Conservation (phyloP, 495 filamentous ascomycete species). For the Daldinia caldariorum region DNA sequence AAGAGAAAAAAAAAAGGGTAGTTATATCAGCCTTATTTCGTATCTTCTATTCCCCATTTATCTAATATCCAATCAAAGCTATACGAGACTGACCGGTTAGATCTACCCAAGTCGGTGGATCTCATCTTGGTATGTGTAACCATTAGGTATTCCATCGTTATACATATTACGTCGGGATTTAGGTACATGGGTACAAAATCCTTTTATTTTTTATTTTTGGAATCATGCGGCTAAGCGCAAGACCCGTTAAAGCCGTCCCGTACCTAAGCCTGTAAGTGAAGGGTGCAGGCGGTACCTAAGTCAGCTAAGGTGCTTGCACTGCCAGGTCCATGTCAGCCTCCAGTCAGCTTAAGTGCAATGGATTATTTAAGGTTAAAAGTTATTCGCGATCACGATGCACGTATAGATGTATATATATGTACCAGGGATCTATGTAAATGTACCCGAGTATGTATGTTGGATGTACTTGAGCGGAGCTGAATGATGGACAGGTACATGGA, state of each 20-base stretch:
- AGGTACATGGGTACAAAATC: too few relatives aligned
- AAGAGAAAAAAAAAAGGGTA: neutral
- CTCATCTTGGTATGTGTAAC: constrained; percentile 1
- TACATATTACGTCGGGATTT: constrained; percentile 29
- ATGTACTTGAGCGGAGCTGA: constrained; percentile 19
- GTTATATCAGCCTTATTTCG: constrained; percentile 3
- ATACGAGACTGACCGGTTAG: constrained; percentile 5
- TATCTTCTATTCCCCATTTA: constrained; percentile 1
- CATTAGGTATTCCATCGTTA: neutral
- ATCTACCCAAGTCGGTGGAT: constrained; percentile 2
- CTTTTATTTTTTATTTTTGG: constrained; percentile 30
- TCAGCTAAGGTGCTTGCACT: too few relatives aligned
- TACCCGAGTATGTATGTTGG: too few relatives aligned
- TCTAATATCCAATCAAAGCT: constrained; percentile 11
- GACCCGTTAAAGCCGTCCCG: neutral
- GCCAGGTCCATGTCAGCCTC: too few relatives aligned
- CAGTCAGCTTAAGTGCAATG: neutral
- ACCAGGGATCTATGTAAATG: too few relatives aligned
- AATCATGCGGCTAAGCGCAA: constrained; percentile 31
- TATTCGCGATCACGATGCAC: too few relatives aligned
- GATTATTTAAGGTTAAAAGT: constrained; percentile 32
- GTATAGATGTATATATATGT: neutral
- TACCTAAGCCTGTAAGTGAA: too few relatives aligned
- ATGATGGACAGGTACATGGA: constrained; percentile 19
- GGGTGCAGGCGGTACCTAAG: too few relatives aligned